Percentiles rank a stretch among this genome's conserved stretches.
These are phyloP conservation scores for Mimosa pudica DNA, from an alignment of 306 rosid genomes.

Conservation along the genomic window DNA sequence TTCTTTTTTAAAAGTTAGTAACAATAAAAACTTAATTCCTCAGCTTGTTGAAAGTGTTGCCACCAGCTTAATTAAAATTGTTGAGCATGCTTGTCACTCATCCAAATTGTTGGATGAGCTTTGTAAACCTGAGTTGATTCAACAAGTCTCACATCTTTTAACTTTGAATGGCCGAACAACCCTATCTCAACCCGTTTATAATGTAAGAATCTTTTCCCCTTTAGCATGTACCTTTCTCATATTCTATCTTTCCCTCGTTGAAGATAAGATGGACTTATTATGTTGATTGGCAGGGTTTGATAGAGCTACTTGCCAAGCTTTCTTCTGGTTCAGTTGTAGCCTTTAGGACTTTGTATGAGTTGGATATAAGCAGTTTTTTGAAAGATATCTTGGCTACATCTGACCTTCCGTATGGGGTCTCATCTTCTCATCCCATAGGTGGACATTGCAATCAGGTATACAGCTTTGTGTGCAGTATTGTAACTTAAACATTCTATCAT, in stretches of 20 bases:
- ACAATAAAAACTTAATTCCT: slow-evolving; percentile 35
- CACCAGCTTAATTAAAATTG: slow-evolving; percentile 78
- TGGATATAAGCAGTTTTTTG: slow-evolving; percentile 69
- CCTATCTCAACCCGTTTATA: slow-evolving; percentile 63
- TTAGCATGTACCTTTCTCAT: slow-evolving; percentile 18
- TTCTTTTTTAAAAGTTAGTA: slow-evolving; percentile 31
- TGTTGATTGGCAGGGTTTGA: slow-evolving; percentile 72
- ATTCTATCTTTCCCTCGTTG: slow-evolving; percentile 24
- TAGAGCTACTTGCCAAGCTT: slow-evolving; percentile 81
- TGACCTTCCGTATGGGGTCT: slow-evolving; percentile 69
- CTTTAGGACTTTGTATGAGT: slow-evolving; percentile 75
- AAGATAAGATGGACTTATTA: slow-evolving; percentile 35
- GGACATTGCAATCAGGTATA: slow-evolving; percentile 84
- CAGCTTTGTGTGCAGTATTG: slow-evolving; percentile 32
- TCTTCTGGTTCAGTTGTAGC: slow-evolving; percentile 83
- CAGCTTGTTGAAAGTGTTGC: slow-evolving; percentile 95
- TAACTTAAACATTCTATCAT: neutral
- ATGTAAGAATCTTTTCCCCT: slow-evolving; percentile 50
- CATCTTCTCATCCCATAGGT: slow-evolving; percentile 64
- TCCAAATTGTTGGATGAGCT: slow-evolving; percentile 80
- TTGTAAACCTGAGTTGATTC: slow-evolving; percentile 81
- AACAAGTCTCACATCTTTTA: slow-evolving; percentile 67
- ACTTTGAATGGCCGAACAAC: slow-evolving; percentile 65
- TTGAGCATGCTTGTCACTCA: slow-evolving; percentile 69
- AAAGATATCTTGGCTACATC: slow-evolving; percentile 70